phyloP scores from a whole-genome alignment of 2,329 filamentous ascomycete genomes.

The Penicillium sp. region DNA sequence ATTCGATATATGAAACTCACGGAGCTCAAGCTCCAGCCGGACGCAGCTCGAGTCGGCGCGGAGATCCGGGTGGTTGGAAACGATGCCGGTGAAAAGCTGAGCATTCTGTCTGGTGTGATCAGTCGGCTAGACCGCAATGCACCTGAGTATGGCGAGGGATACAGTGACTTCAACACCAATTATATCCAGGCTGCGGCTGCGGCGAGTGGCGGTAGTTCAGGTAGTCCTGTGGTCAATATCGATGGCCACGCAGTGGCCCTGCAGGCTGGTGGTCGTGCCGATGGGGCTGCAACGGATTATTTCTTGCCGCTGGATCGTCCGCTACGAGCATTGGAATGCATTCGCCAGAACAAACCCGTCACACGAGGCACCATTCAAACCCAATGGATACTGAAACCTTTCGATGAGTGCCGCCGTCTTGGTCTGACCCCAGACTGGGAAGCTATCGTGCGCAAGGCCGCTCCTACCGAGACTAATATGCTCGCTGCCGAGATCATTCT shows the following conservation, averaged over 20 bases:
- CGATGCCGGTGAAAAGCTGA: constrained; percentile 96
- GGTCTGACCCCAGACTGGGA: constrained; percentile 85
- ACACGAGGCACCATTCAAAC: constrained; percentile 96
- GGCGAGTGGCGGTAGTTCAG: constrained; percentile 95
- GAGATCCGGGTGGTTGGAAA: constrained; percentile 98
- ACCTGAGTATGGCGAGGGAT: constrained; percentile 95
- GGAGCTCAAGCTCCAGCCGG: constrained; percentile 75
- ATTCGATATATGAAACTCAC: constrained; percentile 96
- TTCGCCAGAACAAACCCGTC: constrained; percentile 71
- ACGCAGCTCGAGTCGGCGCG: constrained; percentile 79
- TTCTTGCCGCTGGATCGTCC: constrained; percentile 93
- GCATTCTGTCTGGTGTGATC: constrained; percentile 95
- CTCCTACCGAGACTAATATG: constrained; percentile 94
- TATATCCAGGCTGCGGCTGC: constrained; percentile 98
- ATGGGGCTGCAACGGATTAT: constrained; percentile 96
- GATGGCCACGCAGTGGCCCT: constrained; percentile 88
- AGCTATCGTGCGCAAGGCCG: constrained; percentile 73
- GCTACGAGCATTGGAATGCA: constrained; percentile 77
- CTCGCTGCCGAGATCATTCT: constrained; percentile 93
- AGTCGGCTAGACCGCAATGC: constrained; percentile 94
- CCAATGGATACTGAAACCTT: constrained; percentile 94
- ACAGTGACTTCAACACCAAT: constrained; percentile 93
- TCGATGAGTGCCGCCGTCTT: constrained; percentile 90
- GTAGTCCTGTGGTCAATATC: constrained; percentile 94
- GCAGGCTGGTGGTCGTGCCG: constrained; percentile 88